Evolutionary conservation across 2,329 filamentous ascomycete genomes (phyloP), one percentile per base, ranked within the genome.

Genomic region (Thelonectria blattea): DNA sequence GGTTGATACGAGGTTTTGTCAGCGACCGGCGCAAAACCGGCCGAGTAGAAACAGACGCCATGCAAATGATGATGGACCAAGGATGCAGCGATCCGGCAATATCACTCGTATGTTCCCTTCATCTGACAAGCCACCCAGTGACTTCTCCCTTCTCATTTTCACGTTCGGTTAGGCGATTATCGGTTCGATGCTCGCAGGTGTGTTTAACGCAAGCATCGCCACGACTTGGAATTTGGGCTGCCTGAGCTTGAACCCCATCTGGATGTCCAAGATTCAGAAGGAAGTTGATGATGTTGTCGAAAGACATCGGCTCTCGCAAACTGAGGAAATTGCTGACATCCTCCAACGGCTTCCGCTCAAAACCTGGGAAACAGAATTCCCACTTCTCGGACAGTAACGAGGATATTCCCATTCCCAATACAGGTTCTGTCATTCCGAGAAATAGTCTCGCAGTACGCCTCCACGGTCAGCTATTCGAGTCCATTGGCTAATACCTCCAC

Each of bases 31-130:
- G 56, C 6, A 48, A 48, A 18, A 42, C 27, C 15, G 49, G 56
- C 2, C 52, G 30, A 14, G 34, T 17, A 7, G 42, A 53, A 5
- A 37, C 22, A 1, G 56, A 58, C 24, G 49, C 42, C 6, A 52
- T 58, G 49, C 49, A 58, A 22, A 37, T 58, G 15, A 58, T 58
- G 56, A 58, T 58, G 30, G 49, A 53, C 9, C 56, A 58, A 10
- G 41, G 17, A 9, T 52, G 34, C 15, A 58, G 34, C 7, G 49
- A 53, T 20, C 17, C 20, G 1, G 39, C 48, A 2, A 58, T 48
- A 6, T 18, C 49, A 9, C 15, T 58, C 5, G 56, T 49, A 53
- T 3, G 42, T 34, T 27, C 12, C 8, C 9, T 7, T 2, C 6
- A 7, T 39, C 3, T 12, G 1, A 6, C 12, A 15, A 20, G 30